Conservation (phyloP, 768 basidiomycete species). For the Strobilomyces dryophilus region DNA sequence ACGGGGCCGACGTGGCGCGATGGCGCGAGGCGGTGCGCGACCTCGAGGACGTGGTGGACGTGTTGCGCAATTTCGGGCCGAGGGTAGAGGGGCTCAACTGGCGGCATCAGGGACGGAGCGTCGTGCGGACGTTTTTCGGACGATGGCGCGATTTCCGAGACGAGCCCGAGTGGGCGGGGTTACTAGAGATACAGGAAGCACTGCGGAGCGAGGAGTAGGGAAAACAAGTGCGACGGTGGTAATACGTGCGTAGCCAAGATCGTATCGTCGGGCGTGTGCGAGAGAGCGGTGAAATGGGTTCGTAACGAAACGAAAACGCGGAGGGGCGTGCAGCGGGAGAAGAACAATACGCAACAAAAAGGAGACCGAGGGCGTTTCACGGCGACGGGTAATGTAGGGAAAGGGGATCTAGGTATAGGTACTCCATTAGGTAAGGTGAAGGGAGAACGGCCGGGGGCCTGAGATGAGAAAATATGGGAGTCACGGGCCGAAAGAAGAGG, state of each 20-base stretch:
- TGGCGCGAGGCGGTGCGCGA: constrained; percentile 78
- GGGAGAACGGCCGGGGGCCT: background rate
- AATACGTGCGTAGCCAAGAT: constrained; percentile 10
- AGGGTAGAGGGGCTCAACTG: constrained; percentile 60
- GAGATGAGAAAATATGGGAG: background rate
- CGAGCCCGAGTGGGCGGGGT: constrained; percentile 74
- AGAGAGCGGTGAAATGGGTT: background rate
- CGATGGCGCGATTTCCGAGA: constrained; percentile 86
- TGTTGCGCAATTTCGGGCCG: constrained; percentile 81
- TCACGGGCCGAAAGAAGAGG: background rate
- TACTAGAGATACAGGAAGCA: constrained; percentile 52
- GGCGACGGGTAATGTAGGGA: constrained; percentile 4
- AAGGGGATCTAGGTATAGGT: background rate
- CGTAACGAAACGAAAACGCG: constrained; percentile 11
- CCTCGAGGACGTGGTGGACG: constrained; percentile 80
- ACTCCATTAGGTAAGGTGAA: background rate
- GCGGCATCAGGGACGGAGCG: constrained; percentile 81
- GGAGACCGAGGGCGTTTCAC: constrained; percentile 18
- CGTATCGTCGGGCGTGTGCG: background rate
- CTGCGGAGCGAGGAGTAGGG: constrained; percentile 16
- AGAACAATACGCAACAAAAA: background rate
- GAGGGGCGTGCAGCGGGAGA: constrained; percentile 8
- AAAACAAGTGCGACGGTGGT: constrained; percentile 10
- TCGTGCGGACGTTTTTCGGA: constrained; percentile 87
- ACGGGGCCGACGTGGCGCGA: constrained; percentile 60